These are phyloP conservation scores for Tetrahymena thermophila DNA, from an alignment of 73 alveolate genomes.

Conservation along the genomic window DNA sequence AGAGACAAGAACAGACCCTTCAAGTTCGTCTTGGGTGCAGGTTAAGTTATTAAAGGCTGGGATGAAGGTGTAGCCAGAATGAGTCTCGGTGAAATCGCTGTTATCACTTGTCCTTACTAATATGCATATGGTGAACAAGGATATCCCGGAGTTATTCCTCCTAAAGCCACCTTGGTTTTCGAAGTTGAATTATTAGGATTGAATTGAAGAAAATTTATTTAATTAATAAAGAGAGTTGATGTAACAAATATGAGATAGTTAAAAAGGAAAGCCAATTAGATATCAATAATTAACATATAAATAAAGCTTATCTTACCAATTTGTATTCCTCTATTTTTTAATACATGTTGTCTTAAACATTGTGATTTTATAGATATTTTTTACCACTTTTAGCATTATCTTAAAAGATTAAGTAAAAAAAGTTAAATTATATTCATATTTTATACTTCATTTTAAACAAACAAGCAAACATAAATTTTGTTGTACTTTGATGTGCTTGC, in stretches of 20 bases:
- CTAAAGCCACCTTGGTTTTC: conserved; percentile 76
- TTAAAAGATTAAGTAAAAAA: no score
- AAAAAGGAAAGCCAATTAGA: no score
- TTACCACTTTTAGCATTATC: no score
- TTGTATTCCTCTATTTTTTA: no score
- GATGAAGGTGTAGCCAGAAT: conserved; percentile 87
- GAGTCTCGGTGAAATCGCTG: conserved; percentile 81
- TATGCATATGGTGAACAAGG: conserved; percentile 93
- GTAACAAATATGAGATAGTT: neutral
- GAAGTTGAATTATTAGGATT: conserved; percentile 78
- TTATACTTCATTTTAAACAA: no score
- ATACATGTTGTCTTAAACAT: no score
- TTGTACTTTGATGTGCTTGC: no score
- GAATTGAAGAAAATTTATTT: neutral
- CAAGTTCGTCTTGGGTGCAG: conserved; percentile 78
- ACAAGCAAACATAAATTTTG: no score
- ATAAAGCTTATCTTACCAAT: no score
- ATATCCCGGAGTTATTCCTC: conserved; percentile 90
- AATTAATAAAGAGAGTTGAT: neutral
- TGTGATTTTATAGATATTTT: no score
- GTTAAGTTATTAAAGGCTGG: conserved; percentile 98
- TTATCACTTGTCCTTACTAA: conserved; percentile 75
- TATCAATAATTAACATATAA: no score
- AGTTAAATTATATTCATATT: no score
- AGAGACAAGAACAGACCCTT: conserved; percentile 88